Evolutionary conservation across 768 basidiomycete genomes (phyloP).

Genomic region (Suillus ampliporus): DNA sequence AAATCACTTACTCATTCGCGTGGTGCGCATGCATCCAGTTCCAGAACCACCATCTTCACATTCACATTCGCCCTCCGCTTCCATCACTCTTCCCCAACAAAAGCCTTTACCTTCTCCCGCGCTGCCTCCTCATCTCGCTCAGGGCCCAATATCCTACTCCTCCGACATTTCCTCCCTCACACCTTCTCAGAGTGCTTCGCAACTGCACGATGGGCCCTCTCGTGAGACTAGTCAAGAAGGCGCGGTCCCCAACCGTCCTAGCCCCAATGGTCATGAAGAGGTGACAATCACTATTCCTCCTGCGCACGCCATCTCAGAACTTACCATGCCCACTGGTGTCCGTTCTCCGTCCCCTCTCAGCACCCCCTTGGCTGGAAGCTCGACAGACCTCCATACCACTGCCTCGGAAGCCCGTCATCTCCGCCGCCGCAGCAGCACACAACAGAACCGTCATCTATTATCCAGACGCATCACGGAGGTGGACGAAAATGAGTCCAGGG

Average conservation of each 20-base stretch:
- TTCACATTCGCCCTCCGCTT: constrained; percentile 10
- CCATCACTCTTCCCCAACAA: constrained; percentile 7
- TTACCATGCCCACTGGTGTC: constrained; percentile 30
- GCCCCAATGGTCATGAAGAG: constrained; percentile 11
- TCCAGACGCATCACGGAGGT: constrained; percentile 33
- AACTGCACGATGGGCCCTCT: constrained; percentile 38
- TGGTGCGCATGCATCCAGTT: background rate
- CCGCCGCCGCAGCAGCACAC: constrained; percentile 15
- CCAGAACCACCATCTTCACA: constrained; percentile 7
- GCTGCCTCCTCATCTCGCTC: constrained; percentile 12
- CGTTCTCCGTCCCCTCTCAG: constrained; percentile 9
- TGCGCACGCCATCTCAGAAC: constrained; percentile 34
- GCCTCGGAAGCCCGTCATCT: background rate
- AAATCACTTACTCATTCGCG: background rate
- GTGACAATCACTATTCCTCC: constrained; percentile 30
- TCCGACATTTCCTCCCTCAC: constrained; percentile 70
- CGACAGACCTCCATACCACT: background rate
- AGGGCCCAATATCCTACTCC: constrained; percentile 33
- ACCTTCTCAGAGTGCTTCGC: constrained; percentile 81
- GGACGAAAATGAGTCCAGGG: constrained; percentile 23
- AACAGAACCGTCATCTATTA: constrained; percentile 20
- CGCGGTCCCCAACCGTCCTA: constrained; percentile 12
- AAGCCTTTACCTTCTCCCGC: constrained; percentile 16
- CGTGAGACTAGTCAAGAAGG: constrained; percentile 23
- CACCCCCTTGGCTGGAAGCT: background rate